Evolutionary conservation across 148 eudicot genomes (phyloP).

Genomic region (Hydrangea macrophylla): DNA sequence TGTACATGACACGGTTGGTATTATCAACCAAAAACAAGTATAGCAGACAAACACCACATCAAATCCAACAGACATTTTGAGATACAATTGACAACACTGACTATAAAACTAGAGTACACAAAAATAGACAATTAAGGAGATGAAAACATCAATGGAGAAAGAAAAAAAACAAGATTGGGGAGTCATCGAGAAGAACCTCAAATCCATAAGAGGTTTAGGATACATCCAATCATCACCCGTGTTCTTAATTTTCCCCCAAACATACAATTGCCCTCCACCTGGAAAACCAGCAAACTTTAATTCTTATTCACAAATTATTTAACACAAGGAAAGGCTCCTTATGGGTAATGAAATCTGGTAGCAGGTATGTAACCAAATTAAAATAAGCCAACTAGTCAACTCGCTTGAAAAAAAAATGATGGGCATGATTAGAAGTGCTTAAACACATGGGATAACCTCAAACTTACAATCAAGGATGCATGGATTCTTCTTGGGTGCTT

Average conservation of each 20-base stretch:
- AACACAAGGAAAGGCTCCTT: neutral
- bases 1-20: neutral
- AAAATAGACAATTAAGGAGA: neutral
- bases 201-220: slow-evolving; percentile 95
- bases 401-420: too few relatives aligned
- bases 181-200: slow-evolving; percentile 51
- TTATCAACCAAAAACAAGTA: neutral
- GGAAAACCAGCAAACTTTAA: slow-evolving; percentile 15
- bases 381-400: too few relatives aligned
- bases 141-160: neutral
- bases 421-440: too few relatives aligned
- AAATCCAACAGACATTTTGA: neutral
- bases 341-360: neutral
- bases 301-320: neutral
- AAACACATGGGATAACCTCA: neutral
- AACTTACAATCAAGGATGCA: neutral
- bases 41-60: neutral
- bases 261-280: slow-evolving; percentile 97
- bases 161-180: neutral
- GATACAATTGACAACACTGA: neutral
- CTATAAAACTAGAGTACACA: neutral
- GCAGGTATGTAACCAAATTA: too few relatives aligned
- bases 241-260: slow-evolving; percentile 96
- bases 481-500: too few relatives aligned
- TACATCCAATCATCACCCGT: slow-evolving; percentile 99